phyloP scores from a whole-genome alignment of 2,329 filamentous ascomycete species.

The Pestalotiopsis sp. region DNA sequence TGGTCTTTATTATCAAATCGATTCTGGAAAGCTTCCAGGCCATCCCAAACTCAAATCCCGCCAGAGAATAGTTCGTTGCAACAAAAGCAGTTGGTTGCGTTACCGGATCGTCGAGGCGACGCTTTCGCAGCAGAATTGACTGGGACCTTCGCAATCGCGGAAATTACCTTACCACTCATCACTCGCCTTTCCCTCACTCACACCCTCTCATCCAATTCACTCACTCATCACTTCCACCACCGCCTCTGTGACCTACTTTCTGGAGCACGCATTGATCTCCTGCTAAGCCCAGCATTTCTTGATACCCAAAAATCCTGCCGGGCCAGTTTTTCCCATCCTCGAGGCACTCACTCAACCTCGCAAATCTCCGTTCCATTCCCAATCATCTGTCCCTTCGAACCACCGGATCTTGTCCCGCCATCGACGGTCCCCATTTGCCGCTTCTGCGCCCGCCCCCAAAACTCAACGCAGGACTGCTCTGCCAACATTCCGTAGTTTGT shows the following conservation, averaged over 20 bases:
- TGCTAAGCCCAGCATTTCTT: neutral
- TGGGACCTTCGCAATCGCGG: neutral
- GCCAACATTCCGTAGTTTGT: neutral
- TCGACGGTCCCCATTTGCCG: neutral
- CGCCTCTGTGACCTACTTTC: neutral
- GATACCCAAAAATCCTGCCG: constrained; percentile 1
- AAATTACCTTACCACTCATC: constrained; percentile 4
- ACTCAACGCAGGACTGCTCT: neutral
- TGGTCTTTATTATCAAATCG: no score
- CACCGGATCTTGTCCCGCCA: neutral
- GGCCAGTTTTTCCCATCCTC: neutral
- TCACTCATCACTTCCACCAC: neutral
- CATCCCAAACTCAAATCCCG: no score
- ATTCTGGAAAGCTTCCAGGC: no score
- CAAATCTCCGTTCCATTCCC: neutral
- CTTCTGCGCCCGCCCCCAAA: neutral
- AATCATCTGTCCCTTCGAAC: neutral
- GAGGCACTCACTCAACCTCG: neutral
- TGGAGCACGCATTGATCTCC: constrained; percentile 1
- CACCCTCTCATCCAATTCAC: neutral
- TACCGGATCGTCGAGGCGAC: neutral
- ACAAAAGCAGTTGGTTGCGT: no score
- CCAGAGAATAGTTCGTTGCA: no score
- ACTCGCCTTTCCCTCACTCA: neutral
- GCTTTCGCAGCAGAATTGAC: neutral